Evolutionary conservation across 768 basidiomycete genomes (phyloP).

Genomic region (Podaxis sp.): DNA sequence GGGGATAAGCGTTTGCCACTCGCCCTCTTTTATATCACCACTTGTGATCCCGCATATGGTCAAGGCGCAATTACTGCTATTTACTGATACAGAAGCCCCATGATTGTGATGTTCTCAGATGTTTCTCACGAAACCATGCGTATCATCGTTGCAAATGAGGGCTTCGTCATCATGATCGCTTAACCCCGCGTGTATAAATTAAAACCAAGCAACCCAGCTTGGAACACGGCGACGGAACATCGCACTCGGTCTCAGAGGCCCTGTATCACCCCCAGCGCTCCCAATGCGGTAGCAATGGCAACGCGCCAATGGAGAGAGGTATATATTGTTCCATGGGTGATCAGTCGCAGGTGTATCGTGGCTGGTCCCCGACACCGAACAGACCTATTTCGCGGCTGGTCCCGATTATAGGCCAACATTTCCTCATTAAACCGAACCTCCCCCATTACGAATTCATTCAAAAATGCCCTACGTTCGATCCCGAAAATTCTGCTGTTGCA

Average conservation of each 20-base stretch:
- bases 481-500: conserved; percentile 62
- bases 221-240: neutral
- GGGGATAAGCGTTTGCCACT: too few relatives aligned
- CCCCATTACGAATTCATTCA: conserved; percentile 24
- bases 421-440: conserved; percentile 16
- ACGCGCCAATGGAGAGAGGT: neutral
- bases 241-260: neutral
- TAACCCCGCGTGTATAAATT: neutral
- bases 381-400: conserved; percentile 15
- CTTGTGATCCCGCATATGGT: too few relatives aligned
- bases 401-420: conserved; percentile 17
- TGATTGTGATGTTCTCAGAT: neutral
- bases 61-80: too few relatives aligned
- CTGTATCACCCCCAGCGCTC: neutral
- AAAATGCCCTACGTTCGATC: conserved; percentile 52
- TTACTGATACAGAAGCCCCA: too few relatives aligned
- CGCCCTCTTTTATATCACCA: too few relatives aligned
- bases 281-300: neutral
- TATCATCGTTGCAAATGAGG: neutral
- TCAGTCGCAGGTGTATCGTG: conserved; percentile 22
- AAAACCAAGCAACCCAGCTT: neutral
- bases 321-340: neutral
- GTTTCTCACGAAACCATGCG: neutral
- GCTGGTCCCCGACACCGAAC: conserved; percentile 34
- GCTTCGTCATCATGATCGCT: neutral